A percentile compares a stretch with the other conserved stretches of the same genome.
Evolutionary conservation across 371 early-diverging fungal genomes (phyloP).

Genomic region (Parasitella parasitica): DNA sequence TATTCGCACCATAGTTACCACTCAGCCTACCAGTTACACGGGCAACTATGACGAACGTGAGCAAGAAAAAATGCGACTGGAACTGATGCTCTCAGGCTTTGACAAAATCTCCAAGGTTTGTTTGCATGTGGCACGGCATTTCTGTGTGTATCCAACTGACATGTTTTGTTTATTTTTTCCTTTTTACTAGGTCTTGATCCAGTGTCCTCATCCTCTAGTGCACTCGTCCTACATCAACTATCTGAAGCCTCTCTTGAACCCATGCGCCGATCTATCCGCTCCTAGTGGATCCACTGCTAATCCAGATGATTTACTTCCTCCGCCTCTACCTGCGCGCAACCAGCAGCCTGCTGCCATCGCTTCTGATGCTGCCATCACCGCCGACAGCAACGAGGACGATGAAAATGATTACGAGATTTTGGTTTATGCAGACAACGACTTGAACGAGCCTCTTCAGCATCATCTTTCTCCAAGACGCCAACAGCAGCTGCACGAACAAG

Average conservation of each 20-base stretch:
- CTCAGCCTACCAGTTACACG: slow-evolving; percentile 39
- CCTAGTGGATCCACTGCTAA: neutral
- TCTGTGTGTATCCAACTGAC: neutral
- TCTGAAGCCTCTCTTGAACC: slow-evolving; percentile 39
- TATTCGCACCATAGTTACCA: slow-evolving; percentile 45
- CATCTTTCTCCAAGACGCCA: neutral
- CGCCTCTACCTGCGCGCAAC: slow-evolving; percentile 8
- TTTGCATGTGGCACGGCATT: neutral
- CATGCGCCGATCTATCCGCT: slow-evolving; percentile 37
- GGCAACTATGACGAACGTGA: slow-evolving; percentile 39
- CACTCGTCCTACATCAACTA: slow-evolving; percentile 45
- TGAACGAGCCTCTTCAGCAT: neutral
- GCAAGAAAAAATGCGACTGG: slow-evolving; percentile 48
- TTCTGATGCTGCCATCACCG: neutral
- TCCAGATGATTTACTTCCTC: neutral
- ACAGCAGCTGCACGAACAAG: neutral
- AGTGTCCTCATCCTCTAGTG: slow-evolving; percentile 63
- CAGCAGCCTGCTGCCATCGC: neutral
- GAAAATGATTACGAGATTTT: slow-evolving; percentile 15
- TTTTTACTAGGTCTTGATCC: slow-evolving; percentile 48
- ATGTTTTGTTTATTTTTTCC: neutral
- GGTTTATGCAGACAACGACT: slow-evolving; percentile 16
- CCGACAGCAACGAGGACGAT: slow-evolving; percentile 14
- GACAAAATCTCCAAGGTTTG: slow-evolving; percentile 48
- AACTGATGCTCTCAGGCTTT: slow-evolving; percentile 53